Evolutionary conservation across 371 early-diverging fungal genomes (phyloP).

Genomic region (Mortierella sp.): DNA sequence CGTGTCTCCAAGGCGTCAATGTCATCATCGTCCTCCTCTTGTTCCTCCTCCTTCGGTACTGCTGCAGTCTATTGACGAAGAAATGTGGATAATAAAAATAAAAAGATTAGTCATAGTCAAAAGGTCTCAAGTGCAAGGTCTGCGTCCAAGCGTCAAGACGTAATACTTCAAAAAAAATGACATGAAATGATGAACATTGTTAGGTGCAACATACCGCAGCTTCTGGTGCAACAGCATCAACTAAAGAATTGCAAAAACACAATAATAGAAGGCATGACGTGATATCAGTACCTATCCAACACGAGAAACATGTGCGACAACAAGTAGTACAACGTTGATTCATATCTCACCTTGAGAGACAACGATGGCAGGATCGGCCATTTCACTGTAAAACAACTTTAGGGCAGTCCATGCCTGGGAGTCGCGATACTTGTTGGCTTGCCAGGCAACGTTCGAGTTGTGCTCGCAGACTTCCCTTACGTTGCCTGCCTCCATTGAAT

Average conservation of each 20-base stretch:
- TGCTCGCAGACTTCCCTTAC: constrained; percentile 73
- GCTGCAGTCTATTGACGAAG: neutral
- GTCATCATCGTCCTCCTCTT: constrained; percentile 27
- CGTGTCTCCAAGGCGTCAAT: constrained; percentile 26
- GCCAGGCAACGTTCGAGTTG: constrained; percentile 82
- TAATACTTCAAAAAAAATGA: too few relatives aligned
- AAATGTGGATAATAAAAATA: neutral
- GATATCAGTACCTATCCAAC: neutral
- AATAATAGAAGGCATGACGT: too few relatives aligned
- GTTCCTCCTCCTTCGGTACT: constrained; percentile 5
- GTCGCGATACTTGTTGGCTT: constrained; percentile 74
- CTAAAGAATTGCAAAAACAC: neutral
- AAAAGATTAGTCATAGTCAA: neutral
- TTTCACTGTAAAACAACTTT: constrained; percentile 71
- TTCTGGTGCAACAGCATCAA: constrained; percentile 19
- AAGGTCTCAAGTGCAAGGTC: too few relatives aligned
- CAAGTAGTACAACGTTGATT: too few relatives aligned
- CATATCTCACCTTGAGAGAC: constrained; percentile 34
- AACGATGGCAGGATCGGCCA: constrained; percentile 42
- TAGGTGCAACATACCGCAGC: neutral
- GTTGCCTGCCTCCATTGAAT: constrained; percentile 64
- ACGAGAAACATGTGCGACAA: too few relatives aligned
- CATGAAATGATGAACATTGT: neutral
- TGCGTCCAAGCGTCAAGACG: neutral
- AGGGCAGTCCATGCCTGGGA: constrained; percentile 88